Conservation (phyloP, 2,329 filamentous ascomycete species). For the Aureobasidium zeae region DNA sequence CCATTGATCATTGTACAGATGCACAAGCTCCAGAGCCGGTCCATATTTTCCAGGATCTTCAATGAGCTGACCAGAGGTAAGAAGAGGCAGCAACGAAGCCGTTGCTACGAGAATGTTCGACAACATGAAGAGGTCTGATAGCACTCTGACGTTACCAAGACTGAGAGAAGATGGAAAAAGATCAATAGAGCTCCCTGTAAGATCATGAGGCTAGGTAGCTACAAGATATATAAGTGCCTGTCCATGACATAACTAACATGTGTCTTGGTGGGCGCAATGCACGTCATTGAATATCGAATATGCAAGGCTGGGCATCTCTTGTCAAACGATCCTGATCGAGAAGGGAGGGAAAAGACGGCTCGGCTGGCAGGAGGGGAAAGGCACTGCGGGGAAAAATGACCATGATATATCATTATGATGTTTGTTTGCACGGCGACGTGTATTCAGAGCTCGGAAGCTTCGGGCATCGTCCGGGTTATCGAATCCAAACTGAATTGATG, state of each 20-base stretch:
- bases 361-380: too few relatives aligned
- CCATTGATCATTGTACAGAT: slow-evolving; percentile 45
- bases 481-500: too few relatives aligned
- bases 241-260: slow-evolving; percentile 12
- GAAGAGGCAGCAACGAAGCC: slow-evolving; percentile 1
- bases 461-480: too few relatives aligned
- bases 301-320: slow-evolving; percentile 6
- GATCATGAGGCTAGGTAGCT: slow-evolving; percentile 9
- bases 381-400: too few relatives aligned
- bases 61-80: slow-evolving; percentile 17
- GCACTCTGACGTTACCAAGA: not conserved
- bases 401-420: too few relatives aligned
- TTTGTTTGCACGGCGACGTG: too few relatives aligned
- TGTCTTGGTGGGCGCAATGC: not conserved
- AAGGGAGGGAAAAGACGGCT: too few relatives aligned
- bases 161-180: not conserved
- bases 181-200: slow-evolving; percentile 7
- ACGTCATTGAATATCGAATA: slow-evolving; percentile 15
- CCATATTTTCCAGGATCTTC: slow-evolving; percentile 33
- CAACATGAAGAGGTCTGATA: slow-evolving; percentile 5
- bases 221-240: slow-evolving; percentile 12
- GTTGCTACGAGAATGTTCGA: slow-evolving; percentile 1
- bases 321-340: too few relatives aligned
- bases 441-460: too few relatives aligned
- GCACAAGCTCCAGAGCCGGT: slow-evolving; percentile 39